A percentile compares a stretch with the other conserved stretches of the same genome.
These are phyloP conservation scores for Stemphylium vesicarium DNA, from an alignment of 2,329 filamentous ascomycete species.

Conservation along the genomic window DNA sequence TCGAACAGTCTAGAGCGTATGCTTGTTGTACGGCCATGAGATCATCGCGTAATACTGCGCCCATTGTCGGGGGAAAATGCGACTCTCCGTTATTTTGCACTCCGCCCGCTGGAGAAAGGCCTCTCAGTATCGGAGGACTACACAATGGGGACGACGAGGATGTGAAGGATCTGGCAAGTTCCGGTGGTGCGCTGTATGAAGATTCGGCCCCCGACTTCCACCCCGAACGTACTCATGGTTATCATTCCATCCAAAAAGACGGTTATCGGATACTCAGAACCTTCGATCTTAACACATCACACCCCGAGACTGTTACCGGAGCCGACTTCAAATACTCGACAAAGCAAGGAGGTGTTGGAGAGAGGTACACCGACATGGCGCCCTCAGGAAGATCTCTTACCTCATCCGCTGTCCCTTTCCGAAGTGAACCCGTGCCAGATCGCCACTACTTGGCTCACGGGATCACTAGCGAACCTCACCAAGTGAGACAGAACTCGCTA, in stretches of 20 bases:
- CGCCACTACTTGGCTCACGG: neutral
- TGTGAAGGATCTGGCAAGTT: too few species aligned
- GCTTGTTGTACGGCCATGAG: too few species aligned
- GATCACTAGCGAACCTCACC: neutral
- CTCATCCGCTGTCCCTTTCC: neutral
- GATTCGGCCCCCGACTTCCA: neutral
- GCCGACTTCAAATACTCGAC: too few species aligned
- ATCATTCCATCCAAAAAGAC: too few species aligned
- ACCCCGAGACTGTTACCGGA: too few species aligned
- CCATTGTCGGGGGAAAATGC: too few species aligned
- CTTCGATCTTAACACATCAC: too few species aligned
- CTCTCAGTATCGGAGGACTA: neutral
- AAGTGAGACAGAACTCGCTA: neutral
- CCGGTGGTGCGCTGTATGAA: neutral
- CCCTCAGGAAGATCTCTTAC: neutral
- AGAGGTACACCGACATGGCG: neutral
- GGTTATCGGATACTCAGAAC: too few species aligned
- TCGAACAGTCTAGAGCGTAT: too few species aligned
- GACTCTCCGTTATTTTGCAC: conserved; percentile 8
- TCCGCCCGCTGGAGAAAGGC: conserved; percentile 4
- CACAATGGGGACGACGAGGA: neutral
- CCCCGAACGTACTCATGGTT: too few species aligned
- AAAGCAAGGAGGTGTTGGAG: neutral
- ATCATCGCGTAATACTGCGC: neutral
- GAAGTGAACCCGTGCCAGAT: neutral